phyloP scores from a whole-genome alignment of 1,139 yeast genomes.

The Pichia cactophila region DNA sequence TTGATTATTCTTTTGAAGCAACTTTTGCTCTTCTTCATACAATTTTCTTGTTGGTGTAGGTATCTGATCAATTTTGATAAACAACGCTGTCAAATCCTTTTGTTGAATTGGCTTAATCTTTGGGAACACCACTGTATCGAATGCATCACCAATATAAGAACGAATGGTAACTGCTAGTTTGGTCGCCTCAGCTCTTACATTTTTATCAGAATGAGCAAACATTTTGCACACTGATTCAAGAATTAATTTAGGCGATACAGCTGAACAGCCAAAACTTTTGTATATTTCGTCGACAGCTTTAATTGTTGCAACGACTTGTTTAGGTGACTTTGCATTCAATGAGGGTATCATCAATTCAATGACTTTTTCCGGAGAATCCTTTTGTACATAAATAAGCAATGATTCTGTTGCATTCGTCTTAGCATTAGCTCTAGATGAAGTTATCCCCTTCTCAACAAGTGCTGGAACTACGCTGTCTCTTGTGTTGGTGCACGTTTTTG shows the following conservation, averaged over 20 bases:
- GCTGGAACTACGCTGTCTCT: slow-evolving; percentile 45
- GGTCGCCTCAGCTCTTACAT: slow-evolving; percentile 75
- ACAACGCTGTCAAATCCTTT: slow-evolving; percentile 67
- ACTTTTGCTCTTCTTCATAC: slow-evolving; percentile 8
- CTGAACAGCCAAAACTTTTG: slow-evolving; percentile 61
- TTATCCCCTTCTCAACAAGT: slow-evolving; percentile 72
- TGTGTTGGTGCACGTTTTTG: slow-evolving; percentile 32
- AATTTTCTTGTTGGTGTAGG: slow-evolving; percentile 50
- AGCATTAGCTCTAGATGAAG: slow-evolving; percentile 71
- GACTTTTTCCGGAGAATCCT: slow-evolving; percentile 57
- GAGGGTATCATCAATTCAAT: slow-evolving; percentile 63
- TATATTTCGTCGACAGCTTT: slow-evolving; percentile 51
- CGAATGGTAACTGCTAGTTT: slow-evolving; percentile 63
- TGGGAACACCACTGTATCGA: slow-evolving; percentile 54
- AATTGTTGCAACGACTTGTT: slow-evolving; percentile 65
- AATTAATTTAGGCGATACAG: slow-evolving; percentile 53
- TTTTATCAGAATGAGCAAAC: slow-evolving; percentile 81
- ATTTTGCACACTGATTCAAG: slow-evolving; percentile 57
- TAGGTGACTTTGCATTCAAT: slow-evolving; percentile 62
- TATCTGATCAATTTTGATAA: slow-evolving; percentile 41
- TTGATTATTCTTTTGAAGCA: slow-evolving; percentile 5
- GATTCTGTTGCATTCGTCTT: slow-evolving; percentile 59
- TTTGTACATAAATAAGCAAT: slow-evolving; percentile 54
- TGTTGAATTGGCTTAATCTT: slow-evolving; percentile 88
- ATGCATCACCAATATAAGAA: slow-evolving; percentile 66